Evolutionary conservation across 306 rosid genomes (phyloP), one percentile per base, ranked within the genome.

Genomic region (Rosa lucieae): DNA sequence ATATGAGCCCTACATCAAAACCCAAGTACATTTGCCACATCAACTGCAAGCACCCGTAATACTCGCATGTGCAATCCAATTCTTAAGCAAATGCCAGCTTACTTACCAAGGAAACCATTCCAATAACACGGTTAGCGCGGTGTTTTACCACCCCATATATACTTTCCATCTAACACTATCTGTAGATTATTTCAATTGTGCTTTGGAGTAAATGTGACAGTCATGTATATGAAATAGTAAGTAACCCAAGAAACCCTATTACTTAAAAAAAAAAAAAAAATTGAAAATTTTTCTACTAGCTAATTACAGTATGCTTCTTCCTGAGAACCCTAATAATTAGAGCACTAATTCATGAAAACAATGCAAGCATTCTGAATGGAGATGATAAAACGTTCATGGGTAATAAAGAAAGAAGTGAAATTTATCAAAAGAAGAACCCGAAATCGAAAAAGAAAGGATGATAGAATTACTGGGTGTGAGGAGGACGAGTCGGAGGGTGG

Each of bases 391-490:
- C 20, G n/a, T 10, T 21, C 10, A 40, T 55, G 67, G n/a, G n/a
- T 46, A 21, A 20, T 17, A 21, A 48, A 32, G 3, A 40, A 14
- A 18, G 65, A 18, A 12, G 21, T 2, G n/a, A 23, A 70, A 8
- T 37, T 80, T 26, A 3, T 32, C 18, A 75, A 4, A 71, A 32
- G 3, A 55, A 59, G 8, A 12, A 46, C 2, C 18, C 20, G 5
- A 46, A 76, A 48, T 40, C 37, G 47, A 35, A 47, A 59, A 47
- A 59, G 74, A 47, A 29, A 43, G 56, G 17, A 11, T 46, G 78
- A 32, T 32, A 32, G 37, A 74, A 63, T 82, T 92, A 92, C 94
- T 67, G 90, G 42, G 23, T 78, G 5, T 48, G 79, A 48, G 87
- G 79, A 53, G 88, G 79, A 76, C 58, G 79, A 56, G 72, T 21